These are phyloP conservation scores for Schizopora paradoxa DNA, from an alignment of 1,284 basidiomycete species.

Conservation along the genomic window DNA sequence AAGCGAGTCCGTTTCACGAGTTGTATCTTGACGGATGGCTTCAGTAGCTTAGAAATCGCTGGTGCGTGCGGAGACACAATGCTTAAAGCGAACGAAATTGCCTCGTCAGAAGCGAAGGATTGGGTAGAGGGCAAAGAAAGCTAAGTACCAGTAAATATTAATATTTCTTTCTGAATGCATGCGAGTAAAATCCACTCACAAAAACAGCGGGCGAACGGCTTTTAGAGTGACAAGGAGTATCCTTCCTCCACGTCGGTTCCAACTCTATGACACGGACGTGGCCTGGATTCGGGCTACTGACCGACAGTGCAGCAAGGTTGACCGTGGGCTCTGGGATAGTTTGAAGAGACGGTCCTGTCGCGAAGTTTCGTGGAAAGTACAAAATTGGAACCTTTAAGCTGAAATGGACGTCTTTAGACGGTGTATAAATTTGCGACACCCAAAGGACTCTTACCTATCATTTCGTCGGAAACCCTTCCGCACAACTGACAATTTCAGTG, in stretches of 20 bases:
- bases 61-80: slow-evolving; percentile 35
- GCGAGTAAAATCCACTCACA: slow-evolving; percentile 17
- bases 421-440: background rate
- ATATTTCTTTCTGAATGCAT: background rate
- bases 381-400: slow-evolving; percentile 18
- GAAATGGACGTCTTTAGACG: background rate
- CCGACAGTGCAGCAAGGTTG: background rate
- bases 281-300: background rate
- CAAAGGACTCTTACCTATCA: slow-evolving; percentile 34
- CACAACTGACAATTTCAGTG: slow-evolving; percentile 35
- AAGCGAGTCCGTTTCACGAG: slow-evolving; percentile 35
- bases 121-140: slow-evolving; percentile 34
- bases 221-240: background rate
- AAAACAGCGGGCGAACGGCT: slow-evolving; percentile 1
- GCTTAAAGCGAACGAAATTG: slow-evolving; percentile 36
- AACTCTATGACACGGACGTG: slow-evolving; percentile 4
- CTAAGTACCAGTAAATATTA: slow-evolving; percentile 23
- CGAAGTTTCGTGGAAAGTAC: slow-evolving; percentile 19
- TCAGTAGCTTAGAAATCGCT: slow-evolving; percentile 33
- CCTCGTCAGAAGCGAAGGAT: slow-evolving; percentile 37
- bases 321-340: slow-evolving; percentile 2
- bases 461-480: slow-evolving; percentile 37
- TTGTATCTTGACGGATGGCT: slow-evolving; percentile 32
- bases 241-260: background rate
- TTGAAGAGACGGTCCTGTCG: slow-evolving; percentile 6